Evolutionary conservation across 2,329 filamentous ascomycete genomes (phyloP), one percentile per base, ranked within the genome.

Genomic region (Sclerotinia borealis): DNA sequence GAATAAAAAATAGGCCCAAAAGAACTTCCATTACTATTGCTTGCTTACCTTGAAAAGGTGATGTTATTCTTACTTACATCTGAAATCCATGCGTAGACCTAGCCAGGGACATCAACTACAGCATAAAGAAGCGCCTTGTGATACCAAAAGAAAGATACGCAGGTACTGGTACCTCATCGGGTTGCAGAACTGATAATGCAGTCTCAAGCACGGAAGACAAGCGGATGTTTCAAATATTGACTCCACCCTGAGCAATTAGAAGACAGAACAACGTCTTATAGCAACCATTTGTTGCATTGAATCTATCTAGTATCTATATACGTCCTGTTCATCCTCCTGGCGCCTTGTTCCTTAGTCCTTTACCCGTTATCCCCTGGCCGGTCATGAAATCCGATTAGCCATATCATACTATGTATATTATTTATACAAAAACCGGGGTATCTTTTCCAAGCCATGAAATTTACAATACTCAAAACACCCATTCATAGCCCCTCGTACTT

Each of bases 381-480:
- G 27, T 29, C 39, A 25, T 19, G 3, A 27, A 25, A 45, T 34
- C 27, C 29, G n/a, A 45, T 31, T 11, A 34, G 31, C 49, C 49
- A 37, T 48, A 52, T 6, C 47, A 45, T 29, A 25, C 52, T 13
- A 37, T 19, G 19, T 4, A 48, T 15, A 13, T 36, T 48, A 29
- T 37, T 25, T 31, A 56, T 56, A 48, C 50, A 47, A 47, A 52
- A 41, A 49, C 45, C 49, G 13, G 52, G 61, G 61, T 63, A 63
- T 63, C 52, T 47, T 36, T 13, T 47, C 15, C 43, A 37, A 49
- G 19, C 22, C 56, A 27, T 47, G 31, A 11, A 34, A 31, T 43
- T 27, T 47, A 27, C 48, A 56, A n/a, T 13, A 48, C 31, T 36
- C 41, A 17, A 45, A 49, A 31, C 13, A 31, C 13, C 4, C 31